Conservation (phyloP, 257 asterid species). For the Gentiana macrophylla region DNA sequence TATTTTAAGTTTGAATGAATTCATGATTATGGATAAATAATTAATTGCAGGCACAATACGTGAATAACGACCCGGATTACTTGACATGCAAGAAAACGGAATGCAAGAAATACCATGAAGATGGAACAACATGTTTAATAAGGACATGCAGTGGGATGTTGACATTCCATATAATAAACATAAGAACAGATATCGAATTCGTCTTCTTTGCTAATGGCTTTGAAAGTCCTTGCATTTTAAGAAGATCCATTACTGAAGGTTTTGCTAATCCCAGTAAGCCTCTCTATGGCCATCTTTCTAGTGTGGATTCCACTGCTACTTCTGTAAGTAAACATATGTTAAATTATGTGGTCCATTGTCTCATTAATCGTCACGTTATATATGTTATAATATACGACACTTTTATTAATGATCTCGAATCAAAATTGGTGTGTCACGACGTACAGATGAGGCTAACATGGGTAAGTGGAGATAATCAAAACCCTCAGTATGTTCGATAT, state of each 20-base stretch:
- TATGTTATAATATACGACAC: too few relatives aligned
- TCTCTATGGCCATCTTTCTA: conserved; percentile 54
- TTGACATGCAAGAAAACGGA: conserved; percentile 40
- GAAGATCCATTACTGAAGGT: conserved; percentile 19
- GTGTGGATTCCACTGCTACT: conserved; percentile 48
- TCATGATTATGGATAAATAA: too few relatives aligned
- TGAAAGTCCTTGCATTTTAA: conserved; percentile 45
- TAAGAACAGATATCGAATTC: conserved; percentile 66
- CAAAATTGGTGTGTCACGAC: too few relatives aligned
- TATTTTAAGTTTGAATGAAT: too few relatives aligned
- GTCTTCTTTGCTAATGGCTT: conserved; percentile 69
- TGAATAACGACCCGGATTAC: conserved; percentile 54
- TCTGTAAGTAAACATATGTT: conserved; percentile 31
- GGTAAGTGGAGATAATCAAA: too few relatives aligned
- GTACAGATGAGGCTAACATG: too few relatives aligned
- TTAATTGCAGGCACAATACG: conserved; percentile 54
- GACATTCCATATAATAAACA: conserved; percentile 60
- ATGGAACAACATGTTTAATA: conserved; percentile 25
- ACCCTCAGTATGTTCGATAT: too few relatives aligned
- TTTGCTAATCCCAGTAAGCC: conserved; percentile 64
- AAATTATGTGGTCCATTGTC: too few relatives aligned
- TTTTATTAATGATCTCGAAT: too few relatives aligned
- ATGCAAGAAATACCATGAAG: conserved; percentile 24
- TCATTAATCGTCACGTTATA: too few relatives aligned
- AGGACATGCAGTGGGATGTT: conserved; percentile 47